Evolutionary conservation across 768 basidiomycete genomes (phyloP).

Genomic region (Termitomyces sp.): DNA sequence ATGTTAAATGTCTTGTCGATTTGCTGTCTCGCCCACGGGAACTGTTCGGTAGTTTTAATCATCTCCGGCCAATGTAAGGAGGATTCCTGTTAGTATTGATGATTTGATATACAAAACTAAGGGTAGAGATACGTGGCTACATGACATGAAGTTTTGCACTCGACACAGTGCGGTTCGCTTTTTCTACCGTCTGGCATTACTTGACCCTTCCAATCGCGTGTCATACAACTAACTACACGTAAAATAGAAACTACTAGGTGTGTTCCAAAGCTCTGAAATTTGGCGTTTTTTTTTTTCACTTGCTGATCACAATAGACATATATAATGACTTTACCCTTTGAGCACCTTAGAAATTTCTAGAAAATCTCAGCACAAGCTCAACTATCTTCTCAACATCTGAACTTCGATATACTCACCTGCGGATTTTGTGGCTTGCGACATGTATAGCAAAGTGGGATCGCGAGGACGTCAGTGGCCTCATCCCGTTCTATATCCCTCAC

Average conservation of each 20-base stretch:
- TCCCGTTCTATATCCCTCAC: neutral
- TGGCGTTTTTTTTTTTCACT: slow-evolving; percentile 2
- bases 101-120: neutral
- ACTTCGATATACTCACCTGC: neutral
- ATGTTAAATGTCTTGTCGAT: slow-evolving; percentile 15
- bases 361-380: neutral
- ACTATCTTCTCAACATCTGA: neutral
- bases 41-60: slow-evolving; percentile 16
- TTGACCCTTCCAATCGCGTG: no score
- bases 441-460: neutral
- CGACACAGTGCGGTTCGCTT: neutral
- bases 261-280: no score
- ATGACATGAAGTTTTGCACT: slow-evolving; percentile 5
- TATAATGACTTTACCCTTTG: slow-evolving; percentile 4
- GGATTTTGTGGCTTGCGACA: neutral
- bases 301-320: slow-evolving; percentile 8
- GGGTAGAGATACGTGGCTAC: neutral
- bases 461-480: neutral
- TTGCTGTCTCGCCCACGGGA: slow-evolving; percentile 17
- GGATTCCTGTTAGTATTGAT: neutral
- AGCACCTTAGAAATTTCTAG: slow-evolving; percentile 6
- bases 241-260: no score
- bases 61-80: slow-evolving; percentile 6
- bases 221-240: no score
- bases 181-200: neutral